phyloP scores from a whole-genome alignment of 2,329 filamentous ascomycete genomes.

The Epichloe typhina region DNA sequence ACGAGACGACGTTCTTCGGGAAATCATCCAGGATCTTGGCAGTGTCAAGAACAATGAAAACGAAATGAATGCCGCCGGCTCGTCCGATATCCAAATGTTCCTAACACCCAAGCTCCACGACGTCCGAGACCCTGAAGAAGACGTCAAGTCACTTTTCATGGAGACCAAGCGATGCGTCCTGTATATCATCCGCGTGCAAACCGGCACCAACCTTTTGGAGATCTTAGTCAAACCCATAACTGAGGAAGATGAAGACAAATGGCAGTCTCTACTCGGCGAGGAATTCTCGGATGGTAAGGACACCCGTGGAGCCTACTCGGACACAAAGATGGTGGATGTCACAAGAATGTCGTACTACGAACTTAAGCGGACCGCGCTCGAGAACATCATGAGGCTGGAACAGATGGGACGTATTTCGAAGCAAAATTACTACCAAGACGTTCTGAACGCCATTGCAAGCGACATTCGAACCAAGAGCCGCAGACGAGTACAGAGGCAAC shows the following conservation, averaged over 20 bases:
- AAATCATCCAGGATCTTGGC: constrained; percentile 85
- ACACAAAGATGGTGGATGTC: constrained; percentile 77
- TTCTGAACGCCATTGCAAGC: constrained; percentile 92
- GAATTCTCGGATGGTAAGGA: constrained; percentile 58
- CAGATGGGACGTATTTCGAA: constrained; percentile 76
- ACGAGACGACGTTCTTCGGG: constrained; percentile 76
- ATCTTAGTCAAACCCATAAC: constrained; percentile 85
- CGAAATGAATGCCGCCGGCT: constrained; percentile 76
- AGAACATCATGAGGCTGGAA: constrained; percentile 87
- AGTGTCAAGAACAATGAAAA: constrained; percentile 94
- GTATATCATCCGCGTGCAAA: constrained; percentile 95
- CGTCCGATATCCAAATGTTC: constrained; percentile 82
- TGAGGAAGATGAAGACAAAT: constrained; percentile 78
- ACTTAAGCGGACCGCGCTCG: constrained; percentile 81
- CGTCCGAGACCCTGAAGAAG: constrained; percentile 82
- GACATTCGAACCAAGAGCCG: constrained; percentile 97
- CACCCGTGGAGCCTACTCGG: constrained; percentile 77
- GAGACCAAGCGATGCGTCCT: constrained; percentile 95
- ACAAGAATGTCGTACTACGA: constrained; percentile 82
- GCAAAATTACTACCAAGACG: constrained; percentile 88
- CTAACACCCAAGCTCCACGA: constrained; percentile 82
- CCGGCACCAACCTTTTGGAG: constrained; percentile 81
- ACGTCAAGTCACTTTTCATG: constrained; percentile 88
- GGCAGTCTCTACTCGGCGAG: constrained; percentile 67
- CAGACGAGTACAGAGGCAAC: constrained; percentile 77